phyloP scores from a whole-genome alignment of 495 filamentous ascomycete genomes.

The Annulohypoxylon maeteangense region DNA sequence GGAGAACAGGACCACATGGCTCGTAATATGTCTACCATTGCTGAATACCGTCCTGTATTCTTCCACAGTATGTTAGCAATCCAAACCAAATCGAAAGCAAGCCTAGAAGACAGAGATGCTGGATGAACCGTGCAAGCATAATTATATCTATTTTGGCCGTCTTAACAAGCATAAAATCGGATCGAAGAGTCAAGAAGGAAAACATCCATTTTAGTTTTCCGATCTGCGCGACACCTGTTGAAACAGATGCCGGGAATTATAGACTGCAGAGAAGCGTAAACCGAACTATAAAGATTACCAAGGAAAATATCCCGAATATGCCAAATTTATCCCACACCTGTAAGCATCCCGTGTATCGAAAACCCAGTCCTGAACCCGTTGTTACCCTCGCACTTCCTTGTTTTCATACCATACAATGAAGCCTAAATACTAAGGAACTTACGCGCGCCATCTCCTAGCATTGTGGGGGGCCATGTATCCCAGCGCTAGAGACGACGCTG shows the following conservation, averaged over 20 bases:
- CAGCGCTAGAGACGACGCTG: constrained; percentile 25
- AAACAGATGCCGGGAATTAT: constrained; percentile 1
- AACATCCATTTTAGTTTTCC: neutral
- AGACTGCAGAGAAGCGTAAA: constrained; percentile 16
- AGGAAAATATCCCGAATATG: constrained; percentile 33
- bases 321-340: constrained; percentile 1
- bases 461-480: constrained; percentile 32
- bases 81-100: neutral
- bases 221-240: constrained; percentile 9
- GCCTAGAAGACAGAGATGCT: neutral
- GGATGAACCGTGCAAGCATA: neutral
- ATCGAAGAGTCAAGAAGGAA: neutral
- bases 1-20: neutral
- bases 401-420: neutral
- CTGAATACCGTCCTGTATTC: neutral
- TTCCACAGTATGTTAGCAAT: neutral
- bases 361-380: constrained; percentile 16
- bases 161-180: neutral
- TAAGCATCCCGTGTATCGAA: constrained; percentile 22
- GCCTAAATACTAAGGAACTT: neutral
- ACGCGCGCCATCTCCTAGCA: constrained; percentile 31
- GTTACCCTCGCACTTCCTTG: neutral
- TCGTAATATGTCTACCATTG: neutral
- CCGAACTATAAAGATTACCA: constrained; percentile 29
- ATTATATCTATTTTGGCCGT: neutral